Evolutionary conservation across 352 stramenopile genomes (phyloP).

Genomic region (Peronospora belbahrii): DNA sequence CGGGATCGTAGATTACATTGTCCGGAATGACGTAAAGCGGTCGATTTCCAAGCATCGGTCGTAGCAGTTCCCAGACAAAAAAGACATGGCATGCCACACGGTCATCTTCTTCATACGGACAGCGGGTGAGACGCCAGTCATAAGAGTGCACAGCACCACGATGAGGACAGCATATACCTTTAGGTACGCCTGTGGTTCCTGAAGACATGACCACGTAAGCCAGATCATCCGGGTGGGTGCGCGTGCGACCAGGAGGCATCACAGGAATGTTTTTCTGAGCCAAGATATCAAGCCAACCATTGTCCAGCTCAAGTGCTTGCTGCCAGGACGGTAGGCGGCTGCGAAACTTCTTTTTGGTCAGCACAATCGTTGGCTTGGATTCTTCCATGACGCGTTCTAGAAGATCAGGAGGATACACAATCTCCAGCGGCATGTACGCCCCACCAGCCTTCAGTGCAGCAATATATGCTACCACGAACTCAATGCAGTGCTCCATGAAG

Average conservation of each 20-base stretch:
- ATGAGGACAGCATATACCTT: slow-evolving; percentile 91
- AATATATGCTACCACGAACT: slow-evolving; percentile 89
- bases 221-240: slow-evolving; percentile 77
- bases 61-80: slow-evolving; percentile 92
- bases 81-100: slow-evolving; percentile 90
- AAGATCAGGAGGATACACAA: slow-evolving; percentile 87
- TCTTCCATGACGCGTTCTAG: slow-evolving; percentile 86
- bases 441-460: slow-evolving; percentile 86
- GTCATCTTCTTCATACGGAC: slow-evolving; percentile 61
- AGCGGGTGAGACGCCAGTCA: slow-evolving; percentile 80
- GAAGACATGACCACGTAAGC: slow-evolving; percentile 91
- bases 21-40: slow-evolving; percentile 90
- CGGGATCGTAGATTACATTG: slow-evolving; percentile 88
- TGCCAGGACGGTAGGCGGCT: slow-evolving; percentile 64
- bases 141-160: slow-evolving; percentile 90
- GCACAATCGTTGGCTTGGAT: slow-evolving; percentile 78
- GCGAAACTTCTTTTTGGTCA: slow-evolving; percentile 75
- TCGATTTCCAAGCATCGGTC: slow-evolving; percentile 84
- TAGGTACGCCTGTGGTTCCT: slow-evolving; percentile 88
- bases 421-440: slow-evolving; percentile 87
- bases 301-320: slow-evolving; percentile 56
- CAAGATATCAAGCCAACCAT: slow-evolving; percentile 38
- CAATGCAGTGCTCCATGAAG: slow-evolving; percentile 88
- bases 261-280: slow-evolving; percentile 20
- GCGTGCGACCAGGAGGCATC: slow-evolving; percentile 53